A percentile compares a stretch with the other conserved stretches of the same genome.
Evolutionary conservation across 768 basidiomycete genomes (phyloP).

Genomic region (Vararia minispora): DNA sequence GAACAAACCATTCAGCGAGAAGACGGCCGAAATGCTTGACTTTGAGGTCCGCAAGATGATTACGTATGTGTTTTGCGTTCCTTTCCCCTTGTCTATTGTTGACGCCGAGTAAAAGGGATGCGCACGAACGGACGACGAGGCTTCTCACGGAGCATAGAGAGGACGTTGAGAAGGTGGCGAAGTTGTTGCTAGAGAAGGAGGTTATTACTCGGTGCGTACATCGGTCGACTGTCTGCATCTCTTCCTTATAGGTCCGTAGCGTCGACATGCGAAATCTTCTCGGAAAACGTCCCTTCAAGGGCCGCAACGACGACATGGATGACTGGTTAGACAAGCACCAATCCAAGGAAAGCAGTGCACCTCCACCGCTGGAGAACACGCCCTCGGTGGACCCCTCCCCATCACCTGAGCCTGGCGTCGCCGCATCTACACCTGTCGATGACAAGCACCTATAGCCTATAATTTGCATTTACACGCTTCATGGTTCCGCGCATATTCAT

Average conservation of each 20-base stretch:
- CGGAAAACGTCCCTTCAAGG: constrained; percentile 74
- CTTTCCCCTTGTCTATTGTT: constrained; percentile 1
- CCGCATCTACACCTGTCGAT: constrained; percentile 30
- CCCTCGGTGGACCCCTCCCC: constrained; percentile 22
- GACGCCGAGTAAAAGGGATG: constrained; percentile 43
- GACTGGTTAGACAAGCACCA: constrained; percentile 87
- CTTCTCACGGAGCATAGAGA: constrained; percentile 72
- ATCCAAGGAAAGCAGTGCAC: constrained; percentile 46
- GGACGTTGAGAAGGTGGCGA: constrained; percentile 91
- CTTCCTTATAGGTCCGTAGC: constrained; percentile 24
- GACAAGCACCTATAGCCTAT: constrained; percentile 15
- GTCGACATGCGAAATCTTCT: constrained; percentile 82
- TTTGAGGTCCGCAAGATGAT: constrained; percentile 93
- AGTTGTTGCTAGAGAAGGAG: constrained; percentile 86
- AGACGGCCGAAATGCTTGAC: constrained; percentile 91
- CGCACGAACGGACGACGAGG: constrained; percentile 74
- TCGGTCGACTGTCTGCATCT: background rate
- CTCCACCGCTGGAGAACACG: constrained; percentile 44
- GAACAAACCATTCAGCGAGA: constrained; percentile 98
- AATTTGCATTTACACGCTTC: no score
- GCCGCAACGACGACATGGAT: constrained; percentile 86
- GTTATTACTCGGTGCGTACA: constrained; percentile 75
- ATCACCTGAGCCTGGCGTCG: constrained; percentile 37
- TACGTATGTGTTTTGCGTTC: constrained; percentile 31
- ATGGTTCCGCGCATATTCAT: no score